Percentiles rank a stretch among this genome's conserved stretches.
phyloP scores from a whole-genome alignment of 2,329 filamentous ascomycete species.

The Colletotrichum plurivorum region DNA sequence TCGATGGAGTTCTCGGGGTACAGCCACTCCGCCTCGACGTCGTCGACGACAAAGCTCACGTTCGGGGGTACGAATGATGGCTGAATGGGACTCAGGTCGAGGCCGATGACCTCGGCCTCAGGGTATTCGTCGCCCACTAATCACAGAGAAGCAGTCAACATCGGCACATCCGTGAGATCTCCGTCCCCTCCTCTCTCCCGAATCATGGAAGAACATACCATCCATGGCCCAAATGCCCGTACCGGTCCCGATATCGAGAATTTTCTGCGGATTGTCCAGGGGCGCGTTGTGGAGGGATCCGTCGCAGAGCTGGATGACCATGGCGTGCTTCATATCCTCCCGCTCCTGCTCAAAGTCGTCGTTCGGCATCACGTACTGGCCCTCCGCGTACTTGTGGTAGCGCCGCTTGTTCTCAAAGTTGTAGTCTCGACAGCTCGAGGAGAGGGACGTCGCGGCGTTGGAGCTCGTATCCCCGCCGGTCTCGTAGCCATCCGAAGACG shows the following conservation, averaged over 20 bases:
- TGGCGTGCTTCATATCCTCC: constrained; percentile 67
- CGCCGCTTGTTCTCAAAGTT: constrained; percentile 57
- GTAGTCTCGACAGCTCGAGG: constrained; percentile 51
- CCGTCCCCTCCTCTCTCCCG: too few species aligned
- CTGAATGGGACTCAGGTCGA: constrained; percentile 46
- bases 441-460: constrained; percentile 45
- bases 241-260: constrained; percentile 70
- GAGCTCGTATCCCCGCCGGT: constrained; percentile 52
- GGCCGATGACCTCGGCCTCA: constrained; percentile 52
- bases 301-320: constrained; percentile 52
- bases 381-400: constrained; percentile 53
- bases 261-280: constrained; percentile 57
- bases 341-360: constrained; percentile 65
- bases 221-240: constrained; percentile 74
- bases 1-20: constrained; percentile 65
- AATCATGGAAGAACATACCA: constrained; percentile 46
- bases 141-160: constrained; percentile 6
- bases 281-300: constrained; percentile 52
- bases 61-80: constrained; percentile 41
- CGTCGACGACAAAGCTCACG: constrained; percentile 60
- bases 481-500: constrained; percentile 53
- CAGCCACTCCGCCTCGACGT: constrained; percentile 46
- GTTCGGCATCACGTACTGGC: constrained; percentile 46
- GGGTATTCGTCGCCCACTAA: constrained; percentile 72
- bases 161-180: constrained; percentile 27